A percentile compares a stretch with the other conserved stretches of the same genome.
Conservation (phyloP, 225 moss, liverwort and hornwort genomes). For the Ulota crispa region DNA sequence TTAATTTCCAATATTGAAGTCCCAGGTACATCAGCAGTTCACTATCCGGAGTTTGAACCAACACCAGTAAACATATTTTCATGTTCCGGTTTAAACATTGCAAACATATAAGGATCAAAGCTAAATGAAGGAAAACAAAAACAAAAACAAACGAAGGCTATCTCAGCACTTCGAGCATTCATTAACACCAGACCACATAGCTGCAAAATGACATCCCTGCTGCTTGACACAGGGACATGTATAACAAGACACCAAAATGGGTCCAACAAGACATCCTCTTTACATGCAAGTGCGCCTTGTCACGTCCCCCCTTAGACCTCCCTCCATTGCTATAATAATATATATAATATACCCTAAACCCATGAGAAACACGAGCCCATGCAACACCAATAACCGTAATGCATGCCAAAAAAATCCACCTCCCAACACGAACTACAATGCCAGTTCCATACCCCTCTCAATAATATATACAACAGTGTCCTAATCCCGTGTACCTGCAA, state of each 20-base stretch:
- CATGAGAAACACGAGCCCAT: slow-evolving; percentile 10
- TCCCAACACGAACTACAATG: slow-evolving; percentile 7
- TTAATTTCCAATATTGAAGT: too few relatives aligned
- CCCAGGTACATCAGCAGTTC: not conserved
- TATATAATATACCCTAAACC: not conserved
- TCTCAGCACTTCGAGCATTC: not conserved
- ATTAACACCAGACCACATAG: not conserved
- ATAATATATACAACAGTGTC: slow-evolving; percentile 30
- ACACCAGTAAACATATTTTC: too few relatives aligned
- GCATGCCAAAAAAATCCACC: slow-evolving; percentile 39
- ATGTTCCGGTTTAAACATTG: not conserved
- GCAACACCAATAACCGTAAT: slow-evolving; percentile 15
- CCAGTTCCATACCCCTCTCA: slow-evolving; percentile 14
- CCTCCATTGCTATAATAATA: not conserved
- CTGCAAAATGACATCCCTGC: slow-evolving; percentile 22
- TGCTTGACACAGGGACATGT: slow-evolving; percentile 19
- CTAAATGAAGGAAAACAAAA: too few relatives aligned
- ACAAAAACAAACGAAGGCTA: too few relatives aligned
- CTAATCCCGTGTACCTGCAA: slow-evolving; percentile 12
- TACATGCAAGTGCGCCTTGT: slow-evolving; percentile 26
- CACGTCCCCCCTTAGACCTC: slow-evolving; percentile 12
- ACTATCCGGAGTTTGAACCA: not conserved
- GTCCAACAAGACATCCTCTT: slow-evolving; percentile 25
- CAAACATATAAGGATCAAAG: not conserved
- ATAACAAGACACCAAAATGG: slow-evolving; percentile 31